These are phyloP conservation scores for Royoungia palumana DNA, from an alignment of 768 basidiomycete species.

Conservation along the genomic window DNA sequence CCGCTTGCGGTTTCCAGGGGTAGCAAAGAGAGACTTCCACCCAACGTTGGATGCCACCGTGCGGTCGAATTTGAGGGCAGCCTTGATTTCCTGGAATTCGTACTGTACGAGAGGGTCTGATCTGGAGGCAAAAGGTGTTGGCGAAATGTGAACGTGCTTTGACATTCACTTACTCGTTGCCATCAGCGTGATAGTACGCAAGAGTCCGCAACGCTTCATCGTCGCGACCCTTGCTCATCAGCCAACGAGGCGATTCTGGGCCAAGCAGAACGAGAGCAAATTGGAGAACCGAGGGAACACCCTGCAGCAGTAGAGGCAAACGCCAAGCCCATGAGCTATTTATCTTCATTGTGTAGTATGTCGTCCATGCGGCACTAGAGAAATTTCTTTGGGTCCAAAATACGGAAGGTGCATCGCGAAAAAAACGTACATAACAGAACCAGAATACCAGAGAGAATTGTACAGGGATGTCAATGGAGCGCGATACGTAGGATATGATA, in stretches of 20 bases:
- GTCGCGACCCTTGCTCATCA: slow-evolving; percentile 72
- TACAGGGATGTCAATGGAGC: slow-evolving; percentile 74
- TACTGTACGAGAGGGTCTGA: slow-evolving; percentile 66
- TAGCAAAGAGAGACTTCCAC: slow-evolving; percentile 66
- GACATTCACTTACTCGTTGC: slow-evolving; percentile 47
- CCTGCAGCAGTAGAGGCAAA: slow-evolving; percentile 72
- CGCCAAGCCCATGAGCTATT: slow-evolving; percentile 76
- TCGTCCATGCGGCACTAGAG: slow-evolving; percentile 74
- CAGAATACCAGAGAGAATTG: slow-evolving; percentile 86
- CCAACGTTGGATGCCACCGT: slow-evolving; percentile 55
- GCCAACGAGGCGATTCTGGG: slow-evolving; percentile 84
- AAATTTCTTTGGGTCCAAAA: neutral
- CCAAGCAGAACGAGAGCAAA: slow-evolving; percentile 61
- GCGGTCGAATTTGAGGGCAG: slow-evolving; percentile 68
- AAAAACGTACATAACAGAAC: slow-evolving; percentile 62
- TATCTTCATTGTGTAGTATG: slow-evolving; percentile 77
- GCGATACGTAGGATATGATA: slow-evolving; percentile 83
- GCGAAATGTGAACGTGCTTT: neutral
- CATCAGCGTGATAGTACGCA: slow-evolving; percentile 82
- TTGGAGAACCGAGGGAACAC: slow-evolving; percentile 64
- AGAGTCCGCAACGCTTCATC: slow-evolving; percentile 64
- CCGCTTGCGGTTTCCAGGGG: slow-evolving; percentile 70
- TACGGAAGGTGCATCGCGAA: no score
- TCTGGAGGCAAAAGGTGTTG: slow-evolving; percentile 24
- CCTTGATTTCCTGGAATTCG: slow-evolving; percentile 79